Evolutionary conservation across 352 stramenopile species (phyloP).

Genomic region (Globisporangium orthogonon): DNA sequence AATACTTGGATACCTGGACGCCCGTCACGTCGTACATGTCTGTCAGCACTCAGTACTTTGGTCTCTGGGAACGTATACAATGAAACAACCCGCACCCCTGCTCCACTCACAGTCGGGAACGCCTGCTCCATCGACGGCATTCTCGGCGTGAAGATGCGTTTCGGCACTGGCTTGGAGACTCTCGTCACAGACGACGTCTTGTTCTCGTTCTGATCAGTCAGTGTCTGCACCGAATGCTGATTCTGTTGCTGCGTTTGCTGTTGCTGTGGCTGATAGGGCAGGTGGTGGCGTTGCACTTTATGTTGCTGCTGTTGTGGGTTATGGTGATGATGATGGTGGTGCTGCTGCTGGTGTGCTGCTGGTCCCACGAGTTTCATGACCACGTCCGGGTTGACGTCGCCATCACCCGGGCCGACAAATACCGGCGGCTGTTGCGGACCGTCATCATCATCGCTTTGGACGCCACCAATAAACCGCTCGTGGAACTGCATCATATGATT

Average conservation of each 20-base stretch:
- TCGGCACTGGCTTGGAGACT: slow-evolving; percentile 10
- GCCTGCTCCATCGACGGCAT: not conserved
- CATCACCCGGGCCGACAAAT: not conserved
- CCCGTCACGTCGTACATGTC: not conserved
- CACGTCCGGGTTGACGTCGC: slow-evolving; percentile 1
- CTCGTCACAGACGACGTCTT: not conserved
- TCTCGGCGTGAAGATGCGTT: slow-evolving; percentile 3
- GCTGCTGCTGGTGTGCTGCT: not conserved
- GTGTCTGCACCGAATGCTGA: not conserved
- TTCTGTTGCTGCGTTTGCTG: not conserved
- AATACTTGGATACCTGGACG: slow-evolving; percentile 1
- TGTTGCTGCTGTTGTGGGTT: not conserved
- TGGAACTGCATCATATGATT: not conserved
- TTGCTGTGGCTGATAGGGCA: not conserved
- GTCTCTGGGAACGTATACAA: not conserved
- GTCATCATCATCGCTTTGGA: not conserved
- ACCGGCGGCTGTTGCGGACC: not conserved
- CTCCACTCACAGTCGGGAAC: slow-evolving; percentile 4
- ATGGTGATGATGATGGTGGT: not conserved
- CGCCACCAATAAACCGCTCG: not conserved
- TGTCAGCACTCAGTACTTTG: not conserved
- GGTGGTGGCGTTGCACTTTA: not conserved
- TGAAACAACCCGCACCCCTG: not conserved
- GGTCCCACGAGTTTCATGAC: slow-evolving; percentile 3
- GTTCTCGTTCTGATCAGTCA: slow-evolving; percentile 9